Percentiles rank a stretch among this genome's conserved stretches.
Conservation (phyloP, 2,329 filamentous ascomycete genomes). For the Colletotrichum sp. region DNA sequence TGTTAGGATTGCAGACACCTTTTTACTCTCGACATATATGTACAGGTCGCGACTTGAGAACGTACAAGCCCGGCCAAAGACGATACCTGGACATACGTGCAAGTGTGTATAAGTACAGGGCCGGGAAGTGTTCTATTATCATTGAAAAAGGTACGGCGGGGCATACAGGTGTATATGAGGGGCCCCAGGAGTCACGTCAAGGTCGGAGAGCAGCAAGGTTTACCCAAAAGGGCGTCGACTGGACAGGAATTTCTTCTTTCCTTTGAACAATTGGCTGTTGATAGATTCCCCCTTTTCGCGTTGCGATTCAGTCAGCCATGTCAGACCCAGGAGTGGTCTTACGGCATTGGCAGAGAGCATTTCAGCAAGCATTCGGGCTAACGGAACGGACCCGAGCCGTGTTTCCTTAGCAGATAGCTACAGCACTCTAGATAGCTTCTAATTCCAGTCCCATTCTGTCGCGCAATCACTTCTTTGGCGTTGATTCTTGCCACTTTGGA, state of each 20-base stretch:
- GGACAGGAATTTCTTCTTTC: conserved; percentile 1
- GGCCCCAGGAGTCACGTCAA: conserved; percentile 17
- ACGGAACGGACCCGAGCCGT: conserved; percentile 6
- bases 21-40: conserved; percentile 6
- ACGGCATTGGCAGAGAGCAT: conserved; percentile 9
- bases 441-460: conserved; percentile 1
- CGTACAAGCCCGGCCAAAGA: conserved; percentile 23
- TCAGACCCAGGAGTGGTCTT: neutral
- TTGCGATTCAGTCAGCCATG: conserved; percentile 12
- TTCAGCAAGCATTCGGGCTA: conserved; percentile 15
- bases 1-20: neutral
- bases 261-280: conserved; percentile 1
- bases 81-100: conserved; percentile 23
- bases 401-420: conserved; percentile 8
- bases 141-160: neutral
- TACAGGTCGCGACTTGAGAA: conserved; percentile 9
- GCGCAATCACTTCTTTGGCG: neutral
- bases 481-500: neutral
- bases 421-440: conserved; percentile 16
- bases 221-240: conserved; percentile 13
- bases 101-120: conserved; percentile 38
- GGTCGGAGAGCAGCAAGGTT: conserved; percentile 8
- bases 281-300: conserved; percentile 19
- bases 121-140: conserved; percentile 10
- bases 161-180: conserved; percentile 21